Conservation (phyloP, 768 basidiomycete genomes). For the Amanita pallidorosea region DNA sequence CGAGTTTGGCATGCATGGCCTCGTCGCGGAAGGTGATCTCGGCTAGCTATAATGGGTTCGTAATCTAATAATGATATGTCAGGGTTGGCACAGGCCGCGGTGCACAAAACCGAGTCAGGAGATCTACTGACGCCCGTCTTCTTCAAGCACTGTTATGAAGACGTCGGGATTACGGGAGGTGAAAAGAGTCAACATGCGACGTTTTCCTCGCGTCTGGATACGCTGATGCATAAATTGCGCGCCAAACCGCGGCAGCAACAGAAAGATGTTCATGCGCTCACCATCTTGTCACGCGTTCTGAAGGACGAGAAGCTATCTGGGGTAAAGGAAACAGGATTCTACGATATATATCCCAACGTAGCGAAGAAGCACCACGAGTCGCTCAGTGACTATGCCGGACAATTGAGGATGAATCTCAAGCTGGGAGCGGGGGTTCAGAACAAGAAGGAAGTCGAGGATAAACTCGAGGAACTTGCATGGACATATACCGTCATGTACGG, state of each 20-base stretch:
- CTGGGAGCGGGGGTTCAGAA: background rate
- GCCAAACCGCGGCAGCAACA: background rate
- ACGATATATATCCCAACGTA: conserved; percentile 16
- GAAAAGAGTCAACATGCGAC: background rate
- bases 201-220: background rate
- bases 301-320: conserved; percentile 24
- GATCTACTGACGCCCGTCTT: background rate
- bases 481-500: conserved; percentile 33
- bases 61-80: background rate
- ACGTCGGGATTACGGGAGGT: background rate
- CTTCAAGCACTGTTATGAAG: background rate
- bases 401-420: conserved; percentile 14
- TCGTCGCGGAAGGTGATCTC: conserved; percentile 14
- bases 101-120: background rate
- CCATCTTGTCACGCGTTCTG: conserved; percentile 34
- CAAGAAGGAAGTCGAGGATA: conserved; percentile 24
- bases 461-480: conserved; percentile 46
- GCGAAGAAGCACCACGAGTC: conserved; percentile 21
- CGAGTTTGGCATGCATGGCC: conserved; percentile 37
- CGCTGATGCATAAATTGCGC: background rate
- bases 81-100: conserved; percentile 7
- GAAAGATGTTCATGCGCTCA: conserved; percentile 26
- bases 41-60: background rate
- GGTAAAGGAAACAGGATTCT: background rate
- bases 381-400: conserved; percentile 18